phyloP scores from a whole-genome alignment of 495 filamentous ascomycete genomes.

The Penicillium nucicola region DNA sequence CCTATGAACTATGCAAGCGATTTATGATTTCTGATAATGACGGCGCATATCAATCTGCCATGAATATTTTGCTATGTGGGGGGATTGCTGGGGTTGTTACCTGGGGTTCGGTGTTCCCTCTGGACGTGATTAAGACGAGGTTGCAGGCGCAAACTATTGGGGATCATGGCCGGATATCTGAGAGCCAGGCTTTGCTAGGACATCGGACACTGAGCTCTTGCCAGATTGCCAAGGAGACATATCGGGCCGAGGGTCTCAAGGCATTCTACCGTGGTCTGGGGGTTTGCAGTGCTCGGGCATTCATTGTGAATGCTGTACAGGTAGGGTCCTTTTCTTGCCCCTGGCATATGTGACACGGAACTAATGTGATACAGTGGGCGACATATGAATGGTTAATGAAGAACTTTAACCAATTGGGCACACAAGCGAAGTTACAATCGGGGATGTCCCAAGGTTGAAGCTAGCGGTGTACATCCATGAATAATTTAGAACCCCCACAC shows the following conservation, averaged over 20 bases:
- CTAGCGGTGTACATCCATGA: background rate
- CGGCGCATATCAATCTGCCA: conserved; percentile 43
- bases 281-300: conserved; percentile 77
- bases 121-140: conserved; percentile 87
- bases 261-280: conserved; percentile 77
- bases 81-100: conserved; percentile 81
- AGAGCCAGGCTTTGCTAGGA: conserved; percentile 22
- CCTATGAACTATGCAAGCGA: conserved; percentile 71
- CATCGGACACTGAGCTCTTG: conserved; percentile 49
- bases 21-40: conserved; percentile 43
- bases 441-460: background rate
- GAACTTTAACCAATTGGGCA: conserved; percentile 20
- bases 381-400: conserved; percentile 83
- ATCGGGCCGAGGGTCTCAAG: conserved; percentile 57
- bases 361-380: conserved; percentile 58
- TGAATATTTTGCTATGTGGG: conserved; percentile 73
- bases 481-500: background rate
- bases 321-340: conserved; percentile 29
- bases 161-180: conserved; percentile 18
- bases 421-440: background rate
- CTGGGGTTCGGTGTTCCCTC: conserved; percentile 82
- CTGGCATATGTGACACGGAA: background rate
- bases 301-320: conserved; percentile 73
- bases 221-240: conserved; percentile 59
- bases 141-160: conserved; percentile 64